Evolutionary conservation across 805 yeast species (phyloP).

Genomic region (Millerozyma miso): DNA sequence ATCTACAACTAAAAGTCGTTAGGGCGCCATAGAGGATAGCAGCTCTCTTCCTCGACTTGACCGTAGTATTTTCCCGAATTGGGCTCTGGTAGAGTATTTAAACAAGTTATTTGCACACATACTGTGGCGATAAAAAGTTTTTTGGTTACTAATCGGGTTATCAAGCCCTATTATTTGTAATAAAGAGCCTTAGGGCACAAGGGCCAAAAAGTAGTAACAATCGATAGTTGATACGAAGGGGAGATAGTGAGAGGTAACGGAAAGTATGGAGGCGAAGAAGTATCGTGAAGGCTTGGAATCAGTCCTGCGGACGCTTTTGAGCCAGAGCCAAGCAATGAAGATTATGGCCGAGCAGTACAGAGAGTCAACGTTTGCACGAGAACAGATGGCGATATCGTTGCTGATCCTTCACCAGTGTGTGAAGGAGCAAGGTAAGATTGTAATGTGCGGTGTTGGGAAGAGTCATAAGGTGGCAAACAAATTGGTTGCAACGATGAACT

Average conservation of each 20-base stretch:
- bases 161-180: too few relatives aligned
- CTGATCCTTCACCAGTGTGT: conserved; percentile 25
- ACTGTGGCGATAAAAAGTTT: neutral
- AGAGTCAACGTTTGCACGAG: conserved; percentile 41
- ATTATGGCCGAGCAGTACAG: conserved; percentile 44
- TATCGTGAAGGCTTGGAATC: conserved; percentile 24
- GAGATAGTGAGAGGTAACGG: neutral
- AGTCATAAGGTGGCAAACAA: conserved; percentile 76
- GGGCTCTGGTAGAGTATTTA: too few relatives aligned
- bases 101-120: neutral
- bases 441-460: conserved; percentile 82
- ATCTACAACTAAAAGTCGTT: too few relatives aligned
- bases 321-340: conserved; percentile 46
- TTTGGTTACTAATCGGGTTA: neutral
- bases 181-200: too few relatives aligned
- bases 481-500: conserved; percentile 76
- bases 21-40: too few relatives aligned
- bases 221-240: too few relatives aligned
- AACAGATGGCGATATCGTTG: conserved; percentile 41
- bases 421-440: conserved; percentile 57
- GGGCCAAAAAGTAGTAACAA: too few relatives aligned
- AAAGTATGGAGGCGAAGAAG: neutral
- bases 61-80: too few relatives aligned
- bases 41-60: too few relatives aligned
- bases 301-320: conserved; percentile 35